Evolutionary conservation across 768 basidiomycete genomes (phyloP), one percentile per base, ranked within the genome.

Genomic region (Russula dissimulans): DNA sequence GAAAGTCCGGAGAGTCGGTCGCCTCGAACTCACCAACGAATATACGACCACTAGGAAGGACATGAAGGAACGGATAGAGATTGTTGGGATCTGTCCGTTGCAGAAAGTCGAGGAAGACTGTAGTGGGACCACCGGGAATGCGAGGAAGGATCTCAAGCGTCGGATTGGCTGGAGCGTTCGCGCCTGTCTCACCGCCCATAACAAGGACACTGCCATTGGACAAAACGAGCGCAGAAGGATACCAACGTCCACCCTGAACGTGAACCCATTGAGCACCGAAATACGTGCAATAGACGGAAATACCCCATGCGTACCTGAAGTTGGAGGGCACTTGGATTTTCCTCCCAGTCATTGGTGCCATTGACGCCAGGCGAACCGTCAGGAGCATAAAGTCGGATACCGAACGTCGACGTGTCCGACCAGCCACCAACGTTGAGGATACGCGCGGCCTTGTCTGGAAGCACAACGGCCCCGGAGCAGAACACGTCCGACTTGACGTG

Each of bases 321-420:
- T 3, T 71, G 65, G 3, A 91, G 74, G 45, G 78, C 76, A 0
- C 78, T 63, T 43, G 74, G 75, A 62, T 90, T 80, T 70, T 91
- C 89, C 69, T 90, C 79, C 89, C 89, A 91, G 65, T 91, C 86
- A 55, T 82, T 84, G 4, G 85, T 89, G 5, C 82, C 81, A 62
- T 87, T 87, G 34, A 83, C 80, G 1, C 89, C 89, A 3, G 79
- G 72, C 2, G 68, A 72, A 22, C 89, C 89, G 65, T 85, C 78
- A 0, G 89, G 89, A 0, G 81, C 81, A 62, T 87, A 91, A 15
- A 91, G 70, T 32, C 89, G 79, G 34, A 91, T 74, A 42, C 89
- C 89, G 54, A 75, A 85, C 10, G 87, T 88, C n/a, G 87, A 88
- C 1, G 79, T 72, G 54, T 80, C 71, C 17, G 86, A 86, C 88